Conservation (phyloP, 257 asterid species). For the Rubia yunnanensis region DNA sequence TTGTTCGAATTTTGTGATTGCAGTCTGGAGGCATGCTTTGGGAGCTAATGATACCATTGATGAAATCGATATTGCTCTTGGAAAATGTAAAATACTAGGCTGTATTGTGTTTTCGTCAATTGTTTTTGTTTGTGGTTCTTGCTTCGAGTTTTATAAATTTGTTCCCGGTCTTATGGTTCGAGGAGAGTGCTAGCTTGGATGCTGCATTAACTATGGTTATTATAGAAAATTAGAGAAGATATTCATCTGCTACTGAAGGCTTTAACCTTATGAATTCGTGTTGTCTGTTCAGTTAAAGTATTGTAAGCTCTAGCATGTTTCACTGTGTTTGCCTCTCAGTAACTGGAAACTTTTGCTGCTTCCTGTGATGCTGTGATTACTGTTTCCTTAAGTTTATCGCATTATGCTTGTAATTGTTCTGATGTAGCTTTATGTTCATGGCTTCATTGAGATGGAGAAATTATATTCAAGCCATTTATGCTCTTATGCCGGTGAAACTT, state of each 20-base stretch:
- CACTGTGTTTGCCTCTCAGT: not conserved
- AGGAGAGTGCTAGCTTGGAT: not conserved
- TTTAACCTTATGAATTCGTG: not conserved
- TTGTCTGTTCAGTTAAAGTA: not conserved
- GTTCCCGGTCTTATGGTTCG: not conserved
- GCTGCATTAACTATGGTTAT: not conserved
- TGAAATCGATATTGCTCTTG: conserved; percentile 69
- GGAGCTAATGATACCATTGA: conserved; percentile 70
- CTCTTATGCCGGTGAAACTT: not conserved
- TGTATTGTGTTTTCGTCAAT: not conserved
- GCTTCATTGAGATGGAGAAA: not conserved
- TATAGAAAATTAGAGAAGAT: not conserved
- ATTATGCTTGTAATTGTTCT: not conserved
- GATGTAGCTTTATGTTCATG: not conserved
- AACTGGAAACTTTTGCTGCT: not conserved
- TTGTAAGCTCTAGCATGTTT: not conserved
- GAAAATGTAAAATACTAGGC: conserved; percentile 51
- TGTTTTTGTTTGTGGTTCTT: not conserved
- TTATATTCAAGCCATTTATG: not conserved
- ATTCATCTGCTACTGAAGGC: not conserved
- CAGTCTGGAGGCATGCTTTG: conserved; percentile 98
- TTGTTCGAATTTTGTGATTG: conserved; percentile 19
- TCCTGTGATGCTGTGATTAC: not conserved
- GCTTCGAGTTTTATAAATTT: not conserved
- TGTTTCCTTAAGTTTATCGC: not conserved